Conservation (phyloP, 371 early-diverging fungal species). For the Cokeromyces recurvatus region DNA sequence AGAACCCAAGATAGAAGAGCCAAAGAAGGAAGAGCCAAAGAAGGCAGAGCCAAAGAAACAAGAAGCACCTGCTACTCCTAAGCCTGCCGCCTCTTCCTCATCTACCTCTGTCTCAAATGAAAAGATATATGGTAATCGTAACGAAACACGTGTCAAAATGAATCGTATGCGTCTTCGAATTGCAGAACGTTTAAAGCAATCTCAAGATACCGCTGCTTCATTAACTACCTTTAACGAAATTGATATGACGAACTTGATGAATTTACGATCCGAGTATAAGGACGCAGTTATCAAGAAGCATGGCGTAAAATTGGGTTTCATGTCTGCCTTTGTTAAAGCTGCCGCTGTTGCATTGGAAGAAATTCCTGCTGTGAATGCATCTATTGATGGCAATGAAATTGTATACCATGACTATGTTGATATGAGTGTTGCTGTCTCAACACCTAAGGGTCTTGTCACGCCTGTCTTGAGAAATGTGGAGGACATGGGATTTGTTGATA, state of each 20-base stretch:
- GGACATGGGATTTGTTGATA: constrained; percentile 76
- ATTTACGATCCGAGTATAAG: constrained; percentile 88
- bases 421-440: constrained; percentile 95
- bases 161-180: constrained; percentile 95
- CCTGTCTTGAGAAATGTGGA: constrained; percentile 94
- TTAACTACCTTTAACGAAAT: constrained; percentile 98
- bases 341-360: constrained; percentile 76
- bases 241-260: constrained; percentile 93
- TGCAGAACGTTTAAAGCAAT: constrained; percentile 92
- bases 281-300: constrained; percentile 92
- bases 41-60: constrained; percentile 39
- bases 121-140: constrained; percentile 43
- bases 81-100: constrained; percentile 23
- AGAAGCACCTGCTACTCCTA: constrained; percentile 32
- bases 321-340: constrained; percentile 96
- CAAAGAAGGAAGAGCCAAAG: constrained; percentile 39
- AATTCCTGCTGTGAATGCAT: constrained; percentile 91
- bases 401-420: constrained; percentile 94
- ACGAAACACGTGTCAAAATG: constrained; percentile 86
- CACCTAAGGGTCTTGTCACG: constrained; percentile 97
- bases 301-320: constrained; percentile 95
- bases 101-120: constrained; percentile 17
- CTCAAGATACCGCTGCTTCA: constrained; percentile 94
- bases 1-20: constrained; percentile 41
- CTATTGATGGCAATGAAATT: constrained; percentile 82